Conservation (phyloP, 305 asterid species). For the Rubia peregrina region DNA sequence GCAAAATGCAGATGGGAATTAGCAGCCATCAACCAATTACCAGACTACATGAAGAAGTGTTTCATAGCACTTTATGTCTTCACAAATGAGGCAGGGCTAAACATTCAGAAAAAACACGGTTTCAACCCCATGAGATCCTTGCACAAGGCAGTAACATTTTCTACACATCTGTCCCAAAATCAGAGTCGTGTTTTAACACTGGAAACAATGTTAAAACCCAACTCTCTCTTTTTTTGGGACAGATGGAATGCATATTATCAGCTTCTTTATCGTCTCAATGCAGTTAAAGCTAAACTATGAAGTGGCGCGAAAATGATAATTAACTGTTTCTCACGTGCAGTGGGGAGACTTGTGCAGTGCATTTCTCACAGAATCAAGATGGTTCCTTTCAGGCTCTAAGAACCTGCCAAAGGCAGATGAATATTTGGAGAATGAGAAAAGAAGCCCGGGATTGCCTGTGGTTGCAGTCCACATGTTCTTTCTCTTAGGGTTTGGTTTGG, state of each 20-base stretch:
- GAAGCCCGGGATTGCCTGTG: slow-evolving; percentile 42
- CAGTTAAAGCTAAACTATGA: too few relatives aligned
- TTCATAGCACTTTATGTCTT: slow-evolving; percentile 39
- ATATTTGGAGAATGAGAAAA: slow-evolving; percentile 40
- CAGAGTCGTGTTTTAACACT: too few relatives aligned
- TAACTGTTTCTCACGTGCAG: slow-evolving; percentile 11
- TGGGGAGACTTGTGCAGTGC: slow-evolving; percentile 47
- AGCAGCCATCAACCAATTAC: slow-evolving; percentile 26
- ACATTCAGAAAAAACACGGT: slow-evolving; percentile 27
- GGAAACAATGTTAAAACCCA: too few relatives aligned
- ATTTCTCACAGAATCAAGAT: slow-evolving; percentile 42
- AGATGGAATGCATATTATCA: not conserved
- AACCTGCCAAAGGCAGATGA: slow-evolving; percentile 26
- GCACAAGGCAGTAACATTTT: slow-evolving; percentile 24
- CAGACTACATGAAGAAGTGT: slow-evolving; percentile 47
- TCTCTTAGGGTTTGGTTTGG: slow-evolving; percentile 29
- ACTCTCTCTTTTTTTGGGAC: not conserved
- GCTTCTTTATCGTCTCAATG: too few relatives aligned
- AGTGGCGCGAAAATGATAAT: not conserved
- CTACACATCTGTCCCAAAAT: not conserved
- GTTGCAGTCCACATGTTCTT: slow-evolving; percentile 34
- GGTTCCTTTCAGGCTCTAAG: slow-evolving; percentile 27
- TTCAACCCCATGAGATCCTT: slow-evolving; percentile 31
- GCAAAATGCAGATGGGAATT: slow-evolving; percentile 47
- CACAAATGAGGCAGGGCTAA: slow-evolving; percentile 28